These are phyloP conservation scores for Brachypodium distachyon DNA, from an alignment of 202 grass and related monocot genomes.

Conservation along the genomic window DNA sequence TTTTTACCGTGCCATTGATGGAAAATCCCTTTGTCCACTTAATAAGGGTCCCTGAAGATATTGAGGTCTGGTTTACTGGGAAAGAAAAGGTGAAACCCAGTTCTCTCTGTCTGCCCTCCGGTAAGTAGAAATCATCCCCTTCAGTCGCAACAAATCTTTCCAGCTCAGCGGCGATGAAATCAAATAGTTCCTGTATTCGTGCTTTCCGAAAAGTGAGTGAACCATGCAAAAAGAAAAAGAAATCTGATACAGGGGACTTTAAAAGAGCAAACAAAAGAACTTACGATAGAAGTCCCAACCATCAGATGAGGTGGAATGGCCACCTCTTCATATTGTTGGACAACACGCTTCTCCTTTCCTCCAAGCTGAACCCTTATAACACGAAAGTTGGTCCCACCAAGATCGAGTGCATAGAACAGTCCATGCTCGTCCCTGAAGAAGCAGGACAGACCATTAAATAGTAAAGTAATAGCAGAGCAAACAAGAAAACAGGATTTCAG, in stretches of 20 bases:
- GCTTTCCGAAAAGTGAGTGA: slow-evolving; percentile 10
- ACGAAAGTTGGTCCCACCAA: slow-evolving; percentile 97
- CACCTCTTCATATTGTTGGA: slow-evolving; percentile 71
- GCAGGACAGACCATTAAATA: slow-evolving; percentile 14
- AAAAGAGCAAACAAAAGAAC: slow-evolving; percentile 8
- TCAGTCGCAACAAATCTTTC: slow-evolving; percentile 76
- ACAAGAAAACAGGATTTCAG: neutral
- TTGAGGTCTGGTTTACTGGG: slow-evolving; percentile 87
- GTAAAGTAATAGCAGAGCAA: neutral
- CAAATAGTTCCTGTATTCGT: slow-evolving; percentile 73
- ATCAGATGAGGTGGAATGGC: slow-evolving; percentile 89
- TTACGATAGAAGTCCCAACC: slow-evolving; percentile 78
- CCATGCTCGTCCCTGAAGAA: slow-evolving; percentile 71
- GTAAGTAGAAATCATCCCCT: slow-evolving; percentile 74
- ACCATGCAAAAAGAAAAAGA: neutral
- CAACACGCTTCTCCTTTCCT: slow-evolving; percentile 48
- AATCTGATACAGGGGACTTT: slow-evolving; percentile 11
- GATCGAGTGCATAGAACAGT: slow-evolving; percentile 93
- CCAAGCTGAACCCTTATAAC: slow-evolving; percentile 81
- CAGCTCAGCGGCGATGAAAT: slow-evolving; percentile 83
- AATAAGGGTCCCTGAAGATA: slow-evolving; percentile 80
- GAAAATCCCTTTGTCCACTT: slow-evolving; percentile 97
- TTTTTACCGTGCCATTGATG: slow-evolving; percentile 78
- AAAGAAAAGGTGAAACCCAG: slow-evolving; percentile 99
- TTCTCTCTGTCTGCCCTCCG: slow-evolving; percentile 73